Base-by-base conservation (phyloP, 495 filamentous ascomycete species). In the Thermothielavioides terrestris region DNA sequence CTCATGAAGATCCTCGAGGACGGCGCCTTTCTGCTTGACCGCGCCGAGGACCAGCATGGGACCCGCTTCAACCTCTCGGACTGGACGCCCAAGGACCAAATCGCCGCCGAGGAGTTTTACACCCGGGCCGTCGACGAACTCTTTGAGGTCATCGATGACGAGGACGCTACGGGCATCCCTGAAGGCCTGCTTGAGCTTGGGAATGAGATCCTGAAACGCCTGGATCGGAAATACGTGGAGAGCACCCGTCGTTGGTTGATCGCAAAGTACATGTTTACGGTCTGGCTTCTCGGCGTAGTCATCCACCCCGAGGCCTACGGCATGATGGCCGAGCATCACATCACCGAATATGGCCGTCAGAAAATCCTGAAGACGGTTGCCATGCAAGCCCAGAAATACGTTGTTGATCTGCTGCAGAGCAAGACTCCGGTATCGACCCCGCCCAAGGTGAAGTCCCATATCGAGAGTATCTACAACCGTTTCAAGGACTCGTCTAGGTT, bases 1-100 rank as follows among this genome's bases (percentile, higher is more conserved):
- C 78, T 98, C 5, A 91, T 94, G 87, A 83, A 88, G 61, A 84
- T 91, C 50, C 77, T 98, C 17, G 87, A 95, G 67, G 86, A 90
- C 60, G 92, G 92, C 50, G 82, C 86, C 22, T 96, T 95, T 61
- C 69, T 98, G 46, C 73, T 95, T 64, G 88, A 95, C 53, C 75
- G 77, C 58, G 75, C 83, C 63, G 78, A 86, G 68, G 83, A 88
- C 69, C 75, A 78, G 44, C 73, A 79, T 57, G 74, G 80, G 12
- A 77, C 77, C 22, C 72, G 79, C 50, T 80, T 86, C 57, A 85
- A 86, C 39, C 67, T 86, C 27, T 77, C 79, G 32, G 73, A 76
- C 45, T 77, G 74, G 67, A 78, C 68, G 57, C 71, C 77, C 59
- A 83, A 83, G 67, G 81, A 87, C 59, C 80, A 79, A 37, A 84